Percentiles rank a stretch among this genome's conserved stretches.
These are phyloP conservation scores for Aspergillus costaricaensis DNA, from an alignment of 2,329 filamentous ascomycete species.

Conservation along the genomic window DNA sequence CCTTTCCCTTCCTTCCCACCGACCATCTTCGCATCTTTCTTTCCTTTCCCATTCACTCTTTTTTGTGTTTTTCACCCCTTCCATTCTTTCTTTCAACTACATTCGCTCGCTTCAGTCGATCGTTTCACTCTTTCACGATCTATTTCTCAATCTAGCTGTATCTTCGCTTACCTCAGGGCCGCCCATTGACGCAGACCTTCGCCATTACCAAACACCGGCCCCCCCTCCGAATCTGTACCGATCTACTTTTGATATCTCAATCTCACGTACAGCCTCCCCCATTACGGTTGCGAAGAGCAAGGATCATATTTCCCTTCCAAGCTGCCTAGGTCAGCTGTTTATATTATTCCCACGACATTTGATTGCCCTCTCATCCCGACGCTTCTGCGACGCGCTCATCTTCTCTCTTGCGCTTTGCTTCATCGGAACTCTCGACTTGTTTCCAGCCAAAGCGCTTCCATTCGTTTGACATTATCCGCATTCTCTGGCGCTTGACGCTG, in stretches of 20 bases:
- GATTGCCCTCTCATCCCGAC: conserved; percentile 22
- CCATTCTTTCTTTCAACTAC: conserved; percentile 30
- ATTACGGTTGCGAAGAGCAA: conserved; percentile 22
- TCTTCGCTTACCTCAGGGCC: conserved; percentile 39
- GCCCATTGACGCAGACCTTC: conserved; percentile 12
- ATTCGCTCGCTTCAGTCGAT: conserved; percentile 41
- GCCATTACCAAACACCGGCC: conserved; percentile 19
- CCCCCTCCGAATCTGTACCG: conserved; percentile 9
- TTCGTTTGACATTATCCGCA: conserved; percentile 27
- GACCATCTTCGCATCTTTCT: conserved; percentile 30
- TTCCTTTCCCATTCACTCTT: conserved; percentile 35
- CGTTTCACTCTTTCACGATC: conserved; percentile 58
- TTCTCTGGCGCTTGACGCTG: conserved; percentile 42
- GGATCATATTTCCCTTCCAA: conserved; percentile 24
- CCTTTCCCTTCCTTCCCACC: conserved; percentile 22
- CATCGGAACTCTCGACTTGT: conserved; percentile 20
- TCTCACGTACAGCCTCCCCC: conserved; percentile 9
- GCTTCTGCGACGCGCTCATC: conserved; percentile 39
- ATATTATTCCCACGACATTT: conserved; percentile 24
- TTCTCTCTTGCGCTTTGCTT: conserved; percentile 25
- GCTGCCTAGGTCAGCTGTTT: conserved; percentile 44
- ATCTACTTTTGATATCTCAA: conserved; percentile 21
- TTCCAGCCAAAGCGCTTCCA: conserved; percentile 30
- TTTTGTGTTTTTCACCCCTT: conserved; percentile 30
- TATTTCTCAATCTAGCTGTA: conserved; percentile 35